Conservation (phyloP, 2,329 filamentous ascomycete genomes). For the Cylindrodendrum hubeiense region DNA sequence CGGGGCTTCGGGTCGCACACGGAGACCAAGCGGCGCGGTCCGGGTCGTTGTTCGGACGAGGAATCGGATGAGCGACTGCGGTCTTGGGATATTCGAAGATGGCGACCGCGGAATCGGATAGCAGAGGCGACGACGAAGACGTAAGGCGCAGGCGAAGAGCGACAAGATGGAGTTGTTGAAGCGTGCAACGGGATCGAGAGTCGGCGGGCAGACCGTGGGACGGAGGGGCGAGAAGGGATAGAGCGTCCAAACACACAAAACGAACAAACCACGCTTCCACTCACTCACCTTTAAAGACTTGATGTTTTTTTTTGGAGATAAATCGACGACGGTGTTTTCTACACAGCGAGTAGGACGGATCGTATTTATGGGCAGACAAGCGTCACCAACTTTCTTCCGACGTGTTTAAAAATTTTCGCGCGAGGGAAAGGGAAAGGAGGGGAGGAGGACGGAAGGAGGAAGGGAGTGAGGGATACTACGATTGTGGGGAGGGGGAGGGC, state of each 20-base stretch:
- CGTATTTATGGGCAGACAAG: conserved; percentile 7
- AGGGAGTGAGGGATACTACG: conserved; percentile 23
- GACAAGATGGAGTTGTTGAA: conserved; percentile 1
- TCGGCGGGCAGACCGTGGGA: conserved; percentile 4
- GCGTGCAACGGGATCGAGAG: background rate
- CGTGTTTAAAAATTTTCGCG: conserved; percentile 40
- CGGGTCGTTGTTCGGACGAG: conserved; percentile 18
- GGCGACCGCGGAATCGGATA: background rate
- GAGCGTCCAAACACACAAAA: conserved; percentile 16
- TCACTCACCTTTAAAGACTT: conserved; percentile 25
- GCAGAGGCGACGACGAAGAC: background rate
- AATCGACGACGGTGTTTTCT: conserved; percentile 2
- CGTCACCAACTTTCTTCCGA: conserved; percentile 22
- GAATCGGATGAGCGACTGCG: conserved; percentile 2
- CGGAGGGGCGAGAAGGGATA: conserved; percentile 18
- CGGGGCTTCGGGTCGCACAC: conserved; percentile 42
- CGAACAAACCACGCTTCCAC: conserved; percentile 11
- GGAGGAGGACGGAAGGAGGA: conserved; percentile 31
- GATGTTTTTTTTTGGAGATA: background rate
- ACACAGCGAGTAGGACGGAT: conserved; percentile 18
- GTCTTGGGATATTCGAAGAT: background rate
- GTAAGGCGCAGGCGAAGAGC: conserved; percentile 2
- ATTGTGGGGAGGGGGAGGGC: conserved; percentile 26
- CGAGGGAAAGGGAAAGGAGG: conserved; percentile 39
- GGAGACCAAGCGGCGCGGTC: conserved; percentile 25